Evolutionary conservation across 2,329 filamentous ascomycete species (phyloP).

Genomic region (Fusarium sp.): DNA sequence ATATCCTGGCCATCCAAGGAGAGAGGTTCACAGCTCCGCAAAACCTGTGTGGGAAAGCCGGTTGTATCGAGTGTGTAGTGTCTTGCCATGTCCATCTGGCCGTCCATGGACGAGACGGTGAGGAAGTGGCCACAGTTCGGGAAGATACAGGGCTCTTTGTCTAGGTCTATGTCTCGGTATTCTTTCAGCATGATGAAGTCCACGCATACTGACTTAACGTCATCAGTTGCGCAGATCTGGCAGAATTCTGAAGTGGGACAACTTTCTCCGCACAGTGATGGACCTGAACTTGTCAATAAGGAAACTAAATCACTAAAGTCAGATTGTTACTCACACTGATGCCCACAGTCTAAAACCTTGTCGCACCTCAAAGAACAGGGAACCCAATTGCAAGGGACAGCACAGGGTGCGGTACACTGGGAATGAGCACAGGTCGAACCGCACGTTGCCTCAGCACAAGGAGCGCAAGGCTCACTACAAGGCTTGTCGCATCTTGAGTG

Average conservation of each 20-base stretch:
- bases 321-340: background rate
- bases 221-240: background rate
- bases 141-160: background rate
- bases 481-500: slow-evolving; percentile 1
- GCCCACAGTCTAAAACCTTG: background rate
- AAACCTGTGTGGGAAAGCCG: background rate
- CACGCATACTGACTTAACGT: background rate
- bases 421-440: background rate
- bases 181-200: slow-evolving; percentile 6
- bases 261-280: slow-evolving; percentile 4
- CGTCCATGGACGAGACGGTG: slow-evolving; percentile 1
- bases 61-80: background rate
- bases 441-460: background rate
- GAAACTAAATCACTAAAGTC: background rate
- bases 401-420: background rate
- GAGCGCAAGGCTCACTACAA: slow-evolving; percentile 3
- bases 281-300: background rate
- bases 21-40: background rate
- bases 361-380: slow-evolving; percentile 7
- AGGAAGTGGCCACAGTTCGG: slow-evolving; percentile 7
- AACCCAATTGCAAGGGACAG: background rate
- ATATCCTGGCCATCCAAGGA: background rate
- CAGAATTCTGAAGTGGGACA: background rate
- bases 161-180: slow-evolving; percentile 1
- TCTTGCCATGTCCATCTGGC: background rate